phyloP scores from a whole-genome alignment of 164 flowering plant genomes.

The Aristolochia californica region DNA sequence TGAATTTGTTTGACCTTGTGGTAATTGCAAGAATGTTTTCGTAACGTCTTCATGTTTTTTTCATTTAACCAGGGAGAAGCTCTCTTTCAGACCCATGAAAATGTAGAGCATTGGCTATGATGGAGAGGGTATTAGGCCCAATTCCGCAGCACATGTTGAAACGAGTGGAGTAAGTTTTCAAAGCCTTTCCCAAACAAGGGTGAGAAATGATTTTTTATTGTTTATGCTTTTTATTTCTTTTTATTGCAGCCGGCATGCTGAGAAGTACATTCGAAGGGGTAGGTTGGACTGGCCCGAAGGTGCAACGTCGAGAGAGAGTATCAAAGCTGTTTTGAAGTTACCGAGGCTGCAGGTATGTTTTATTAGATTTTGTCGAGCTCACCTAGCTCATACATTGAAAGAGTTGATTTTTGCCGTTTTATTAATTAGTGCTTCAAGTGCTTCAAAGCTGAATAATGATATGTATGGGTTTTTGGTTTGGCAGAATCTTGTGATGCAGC shows the following conservation, averaged over 20 bases:
- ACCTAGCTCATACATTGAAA: too few relatives aligned
- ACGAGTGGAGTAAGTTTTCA: conserved; percentile 40
- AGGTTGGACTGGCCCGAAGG: conserved; percentile 73
- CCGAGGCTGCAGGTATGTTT: conserved; percentile 75
- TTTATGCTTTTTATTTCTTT: background rate
- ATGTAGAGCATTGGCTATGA: conserved; percentile 76
- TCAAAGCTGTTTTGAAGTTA: conserved; percentile 47
- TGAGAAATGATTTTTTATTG: too few relatives aligned
- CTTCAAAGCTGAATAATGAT: too few relatives aligned
- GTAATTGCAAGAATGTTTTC: too few relatives aligned
- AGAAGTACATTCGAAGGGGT: conserved; percentile 56
- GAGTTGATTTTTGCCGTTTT: too few relatives aligned
- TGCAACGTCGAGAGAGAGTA: conserved; percentile 62
- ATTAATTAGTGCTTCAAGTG: too few relatives aligned
- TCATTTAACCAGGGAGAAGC: conserved; percentile 54
- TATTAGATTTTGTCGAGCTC: too few relatives aligned
- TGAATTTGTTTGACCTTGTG: background rate
- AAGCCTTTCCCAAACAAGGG: too few relatives aligned
- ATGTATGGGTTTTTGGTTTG: background rate
- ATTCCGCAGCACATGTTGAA: conserved; percentile 61
- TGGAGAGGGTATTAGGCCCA: conserved; percentile 73
- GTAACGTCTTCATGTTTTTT: background rate
- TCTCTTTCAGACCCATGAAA: conserved; percentile 71
- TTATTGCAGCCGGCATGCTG: conserved; percentile 59
- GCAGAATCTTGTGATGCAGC: conserved; percentile 59